These are phyloP conservation scores for Venturia oleaginea DNA, from an alignment of 2,329 filamentous ascomycete species.

Conservation along the genomic window DNA sequence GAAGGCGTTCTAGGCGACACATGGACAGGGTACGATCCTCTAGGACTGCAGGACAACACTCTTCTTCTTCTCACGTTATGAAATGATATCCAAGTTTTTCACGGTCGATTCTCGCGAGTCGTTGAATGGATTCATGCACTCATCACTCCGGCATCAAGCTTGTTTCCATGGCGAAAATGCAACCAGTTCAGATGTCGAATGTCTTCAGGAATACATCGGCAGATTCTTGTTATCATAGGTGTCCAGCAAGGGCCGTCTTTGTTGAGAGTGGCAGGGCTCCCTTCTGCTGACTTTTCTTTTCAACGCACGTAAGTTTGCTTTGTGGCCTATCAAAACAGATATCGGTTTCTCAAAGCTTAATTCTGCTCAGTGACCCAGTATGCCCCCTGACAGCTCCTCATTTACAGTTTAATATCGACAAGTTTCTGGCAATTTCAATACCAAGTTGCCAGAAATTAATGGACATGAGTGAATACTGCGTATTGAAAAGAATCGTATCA, in stretches of 20 bases:
- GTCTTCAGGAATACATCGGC: background rate
- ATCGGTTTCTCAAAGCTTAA: background rate
- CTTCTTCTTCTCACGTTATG: background rate
- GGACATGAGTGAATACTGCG: too few relatives aligned
- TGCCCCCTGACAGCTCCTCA: too few relatives aligned
- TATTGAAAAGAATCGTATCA: too few relatives aligned
- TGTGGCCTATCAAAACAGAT: background rate
- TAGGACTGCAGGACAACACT: background rate
- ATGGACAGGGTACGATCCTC: background rate
- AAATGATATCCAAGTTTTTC: background rate
- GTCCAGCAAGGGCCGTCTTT: background rate
- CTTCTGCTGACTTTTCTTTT: background rate
- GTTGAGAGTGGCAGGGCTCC: background rate
- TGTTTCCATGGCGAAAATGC: background rate
- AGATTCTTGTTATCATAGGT: background rate
- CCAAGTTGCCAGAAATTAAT: too few relatives aligned
- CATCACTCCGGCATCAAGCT: background rate
- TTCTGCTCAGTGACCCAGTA: background rate
- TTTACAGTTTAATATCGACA: too few relatives aligned
- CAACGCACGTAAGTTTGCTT: background rate
- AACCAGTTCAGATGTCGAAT: background rate
- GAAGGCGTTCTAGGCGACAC: constrained; percentile 1
- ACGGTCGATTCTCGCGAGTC: background rate
- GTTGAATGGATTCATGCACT: background rate
- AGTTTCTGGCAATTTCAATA: too few relatives aligned